Conservation (phyloP, 768 basidiomycete genomes). For the Tricholoma bakamatsutake region DNA sequence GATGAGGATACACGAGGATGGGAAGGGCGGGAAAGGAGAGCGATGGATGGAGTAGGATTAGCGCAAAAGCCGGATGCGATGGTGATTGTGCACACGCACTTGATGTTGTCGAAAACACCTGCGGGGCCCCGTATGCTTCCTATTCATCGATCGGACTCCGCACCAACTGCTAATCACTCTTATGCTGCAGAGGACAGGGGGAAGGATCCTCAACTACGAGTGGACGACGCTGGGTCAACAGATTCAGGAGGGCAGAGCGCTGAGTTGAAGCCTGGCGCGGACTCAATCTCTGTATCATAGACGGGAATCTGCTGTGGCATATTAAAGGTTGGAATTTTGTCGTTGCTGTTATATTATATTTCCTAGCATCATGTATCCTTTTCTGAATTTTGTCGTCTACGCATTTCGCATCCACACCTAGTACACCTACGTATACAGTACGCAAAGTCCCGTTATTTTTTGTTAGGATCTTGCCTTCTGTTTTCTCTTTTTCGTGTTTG, state of each 20-base stretch:
- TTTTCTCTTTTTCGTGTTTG: not conserved
- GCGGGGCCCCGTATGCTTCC: not conserved
- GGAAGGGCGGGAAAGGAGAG: constrained; percentile 6
- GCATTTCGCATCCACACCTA: not conserved
- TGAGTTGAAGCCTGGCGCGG: not conserved
- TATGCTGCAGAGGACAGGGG: not conserved
- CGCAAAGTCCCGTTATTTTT: not conserved
- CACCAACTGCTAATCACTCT: not conserved
- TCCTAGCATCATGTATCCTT: not conserved
- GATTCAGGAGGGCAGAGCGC: not conserved
- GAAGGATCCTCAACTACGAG: not conserved
- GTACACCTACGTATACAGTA: no score
- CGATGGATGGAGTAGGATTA: not conserved
- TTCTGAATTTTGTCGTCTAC: not conserved
- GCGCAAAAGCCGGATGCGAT: not conserved
- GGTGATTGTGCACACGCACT: constrained; percentile 14
- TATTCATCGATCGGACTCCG: constrained; percentile 1
- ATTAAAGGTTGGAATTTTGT: not conserved
- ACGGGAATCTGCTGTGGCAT: not conserved
- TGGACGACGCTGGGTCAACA: not conserved
- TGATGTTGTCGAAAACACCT: constrained; percentile 15
- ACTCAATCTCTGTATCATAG: not conserved
- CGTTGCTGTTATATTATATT: not conserved
- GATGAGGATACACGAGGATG: constrained; percentile 6
- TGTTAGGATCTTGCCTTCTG: not conserved